phyloP scores from a whole-genome alignment of 768 basidiomycete genomes.

The Termitomyces eurrhizus region DNA sequence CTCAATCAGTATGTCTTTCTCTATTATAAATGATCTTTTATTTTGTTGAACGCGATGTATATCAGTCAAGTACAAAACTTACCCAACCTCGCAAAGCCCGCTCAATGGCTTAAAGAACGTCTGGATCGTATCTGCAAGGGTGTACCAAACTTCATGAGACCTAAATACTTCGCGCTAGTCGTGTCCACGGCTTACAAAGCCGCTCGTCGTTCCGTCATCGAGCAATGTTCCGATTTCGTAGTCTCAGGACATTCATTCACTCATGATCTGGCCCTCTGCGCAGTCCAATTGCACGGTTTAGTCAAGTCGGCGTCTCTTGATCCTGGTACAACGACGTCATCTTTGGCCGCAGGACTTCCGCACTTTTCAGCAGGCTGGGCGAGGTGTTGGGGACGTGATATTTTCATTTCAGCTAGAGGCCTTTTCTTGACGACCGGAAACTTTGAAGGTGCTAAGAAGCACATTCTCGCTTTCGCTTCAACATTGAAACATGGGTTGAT shows the following conservation, averaged over 20 bases:
- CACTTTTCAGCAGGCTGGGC: slow-evolving; percentile 95
- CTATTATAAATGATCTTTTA: neutral
- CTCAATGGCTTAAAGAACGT: slow-evolving; percentile 84
- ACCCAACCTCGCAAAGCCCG: slow-evolving; percentile 67
- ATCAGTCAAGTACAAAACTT: slow-evolving; percentile 55
- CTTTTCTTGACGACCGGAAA: slow-evolving; percentile 93
- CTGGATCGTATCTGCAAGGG: slow-evolving; percentile 74
- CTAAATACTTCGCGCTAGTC: slow-evolving; percentile 94
- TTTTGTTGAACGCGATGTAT: slow-evolving; percentile 8
- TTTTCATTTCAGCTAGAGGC: slow-evolving; percentile 91
- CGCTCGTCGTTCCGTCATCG: slow-evolving; percentile 74
- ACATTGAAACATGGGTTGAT: slow-evolving; percentile 95
- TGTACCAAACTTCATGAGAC: slow-evolving; percentile 84
- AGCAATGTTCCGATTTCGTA: slow-evolving; percentile 87
- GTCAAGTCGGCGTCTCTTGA: slow-evolving; percentile 90
- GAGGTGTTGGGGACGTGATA: slow-evolving; percentile 93
- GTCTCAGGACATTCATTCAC: slow-evolving; percentile 84
- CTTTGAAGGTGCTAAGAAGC: slow-evolving; percentile 77
- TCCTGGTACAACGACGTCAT: slow-evolving; percentile 64
- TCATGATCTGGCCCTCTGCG: slow-evolving; percentile 81
- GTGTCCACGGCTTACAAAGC: slow-evolving; percentile 92
- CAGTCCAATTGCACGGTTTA: slow-evolving; percentile 86
- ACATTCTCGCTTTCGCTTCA: slow-evolving; percentile 90
- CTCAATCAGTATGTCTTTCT: slow-evolving; percentile 58
- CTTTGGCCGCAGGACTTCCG: slow-evolving; percentile 91